Conservation (phyloP, 805 yeast genomes). For the Teunomyces gatunensis region DNA sequence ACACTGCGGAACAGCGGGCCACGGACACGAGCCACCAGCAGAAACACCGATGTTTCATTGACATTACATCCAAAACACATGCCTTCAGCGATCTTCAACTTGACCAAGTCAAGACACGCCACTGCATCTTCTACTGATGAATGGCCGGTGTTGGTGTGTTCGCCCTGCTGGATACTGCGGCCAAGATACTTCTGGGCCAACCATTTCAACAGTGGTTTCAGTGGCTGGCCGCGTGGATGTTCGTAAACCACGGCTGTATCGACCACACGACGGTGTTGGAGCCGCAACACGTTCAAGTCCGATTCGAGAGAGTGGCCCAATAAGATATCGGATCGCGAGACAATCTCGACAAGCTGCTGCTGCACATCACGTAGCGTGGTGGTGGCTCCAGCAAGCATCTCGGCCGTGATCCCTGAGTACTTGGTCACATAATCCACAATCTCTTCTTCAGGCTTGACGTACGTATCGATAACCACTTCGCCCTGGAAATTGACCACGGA, state of each 20-base stretch:
- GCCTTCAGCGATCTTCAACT: conserved; percentile 69
- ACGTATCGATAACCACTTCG: conserved; percentile 62
- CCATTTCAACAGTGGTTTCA: conserved; percentile 72
- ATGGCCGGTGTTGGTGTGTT: conserved; percentile 57
- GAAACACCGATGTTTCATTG: conserved; percentile 21
- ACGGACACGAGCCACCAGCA: conserved; percentile 7
- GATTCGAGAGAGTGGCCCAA: conserved; percentile 90
- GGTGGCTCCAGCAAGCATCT: conserved; percentile 56
- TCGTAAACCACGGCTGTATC: conserved; percentile 80
- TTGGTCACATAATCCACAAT: conserved; percentile 79
- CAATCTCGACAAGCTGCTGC: conserved; percentile 42
- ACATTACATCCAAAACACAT: conserved; percentile 52
- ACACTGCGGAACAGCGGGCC: conserved; percentile 14
- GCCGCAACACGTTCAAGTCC: conserved; percentile 67
- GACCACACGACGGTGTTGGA: conserved; percentile 70
- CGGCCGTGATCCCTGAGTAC: conserved; percentile 85
- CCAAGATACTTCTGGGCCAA: conserved; percentile 57
- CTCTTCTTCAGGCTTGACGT: conserved; percentile 72
- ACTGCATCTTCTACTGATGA: conserved; percentile 83
- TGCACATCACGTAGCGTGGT: conserved; percentile 71
- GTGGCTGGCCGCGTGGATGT: conserved; percentile 81
- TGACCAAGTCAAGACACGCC: conserved; percentile 75
- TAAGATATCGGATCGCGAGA: conserved; percentile 60
- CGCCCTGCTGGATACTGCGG: conserved; percentile 65
- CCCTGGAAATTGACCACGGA: conserved; percentile 67